A percentile compares a stretch with the other conserved stretches of the same genome.
phyloP scores from a whole-genome alignment of 176 grass and related monocot genomes.

The Melocanna baccifera region DNA sequence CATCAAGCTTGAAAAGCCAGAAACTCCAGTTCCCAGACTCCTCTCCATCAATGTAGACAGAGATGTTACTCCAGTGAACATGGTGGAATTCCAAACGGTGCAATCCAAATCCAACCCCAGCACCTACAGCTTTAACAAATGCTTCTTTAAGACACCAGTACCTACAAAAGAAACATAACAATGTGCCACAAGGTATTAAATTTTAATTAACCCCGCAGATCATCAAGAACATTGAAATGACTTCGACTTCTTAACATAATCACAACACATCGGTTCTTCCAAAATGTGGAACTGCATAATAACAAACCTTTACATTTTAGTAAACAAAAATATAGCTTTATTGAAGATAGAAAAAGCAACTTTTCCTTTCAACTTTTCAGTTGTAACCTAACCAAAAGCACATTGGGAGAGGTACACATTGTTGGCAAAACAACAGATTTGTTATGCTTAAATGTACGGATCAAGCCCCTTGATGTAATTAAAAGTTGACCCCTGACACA shows the following conservation, averaged over 20 bases:
- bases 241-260: background rate
- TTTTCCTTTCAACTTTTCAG: background rate
- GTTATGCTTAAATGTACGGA: background rate
- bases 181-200: background rate
- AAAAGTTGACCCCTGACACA: background rate
- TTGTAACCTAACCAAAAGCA: background rate
- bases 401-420: background rate
- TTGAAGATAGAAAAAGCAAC: background rate
- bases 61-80: constrained; percentile 51
- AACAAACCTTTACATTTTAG: background rate
- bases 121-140: constrained; percentile 74
- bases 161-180: constrained; percentile 33
- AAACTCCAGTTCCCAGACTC: constrained; percentile 49
- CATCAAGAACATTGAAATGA: background rate
- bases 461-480: too few species aligned
- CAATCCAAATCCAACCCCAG: constrained; percentile 74
- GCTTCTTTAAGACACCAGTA: constrained; percentile 92
- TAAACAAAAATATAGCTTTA: background rate
- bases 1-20: constrained; percentile 46
- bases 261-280: background rate
- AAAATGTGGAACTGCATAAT: background rate
- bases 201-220: background rate
- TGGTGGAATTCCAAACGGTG: constrained; percentile 72
- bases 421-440: background rate
- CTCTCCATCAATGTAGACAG: constrained; percentile 57